These are phyloP conservation scores for Plasmopara muralis DNA, from an alignment of 352 stramenopile species.

Conservation along the genomic window DNA sequence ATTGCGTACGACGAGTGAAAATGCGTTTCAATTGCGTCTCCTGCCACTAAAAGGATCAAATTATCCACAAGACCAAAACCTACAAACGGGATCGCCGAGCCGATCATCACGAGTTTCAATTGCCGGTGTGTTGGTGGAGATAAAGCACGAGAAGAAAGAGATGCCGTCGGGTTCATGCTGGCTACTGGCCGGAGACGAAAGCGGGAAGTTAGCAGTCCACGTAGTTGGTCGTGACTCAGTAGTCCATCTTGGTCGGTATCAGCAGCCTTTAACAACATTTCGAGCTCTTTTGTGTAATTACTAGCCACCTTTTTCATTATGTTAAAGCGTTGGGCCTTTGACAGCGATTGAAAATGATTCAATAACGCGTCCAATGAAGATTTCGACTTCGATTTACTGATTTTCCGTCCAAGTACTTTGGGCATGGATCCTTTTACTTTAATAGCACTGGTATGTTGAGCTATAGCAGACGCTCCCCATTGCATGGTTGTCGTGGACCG, in stretches of 20 bases:
- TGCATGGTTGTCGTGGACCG: slow-evolving; percentile 18
- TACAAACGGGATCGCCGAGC: slow-evolving; percentile 73
- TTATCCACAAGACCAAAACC: slow-evolving; percentile 85
- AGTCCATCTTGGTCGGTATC: slow-evolving; percentile 66
- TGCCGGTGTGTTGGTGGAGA: slow-evolving; percentile 49
- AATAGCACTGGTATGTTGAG: slow-evolving; percentile 9
- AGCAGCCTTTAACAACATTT: slow-evolving; percentile 57
- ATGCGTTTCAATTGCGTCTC: slow-evolving; percentile 93
- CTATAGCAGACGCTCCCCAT: slow-evolving; percentile 11
- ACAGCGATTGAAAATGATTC: slow-evolving; percentile 54
- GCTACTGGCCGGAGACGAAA: slow-evolving; percentile 54
- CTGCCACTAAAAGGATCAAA: slow-evolving; percentile 82
- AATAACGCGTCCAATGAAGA: slow-evolving; percentile 34
- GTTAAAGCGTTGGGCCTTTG: slow-evolving; percentile 47
- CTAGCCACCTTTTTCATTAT: slow-evolving; percentile 48
- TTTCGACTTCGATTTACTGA: slow-evolving; percentile 22
- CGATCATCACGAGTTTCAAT: slow-evolving; percentile 71
- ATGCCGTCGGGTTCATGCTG: slow-evolving; percentile 31
- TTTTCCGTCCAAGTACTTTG: slow-evolving; percentile 8
- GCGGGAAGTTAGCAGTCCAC: slow-evolving; percentile 52
- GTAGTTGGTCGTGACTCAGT: slow-evolving; percentile 60
- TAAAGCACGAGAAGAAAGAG: slow-evolving; percentile 19
- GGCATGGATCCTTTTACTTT: slow-evolving; percentile 10
- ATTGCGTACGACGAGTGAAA: slow-evolving; percentile 92
- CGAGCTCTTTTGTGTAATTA: slow-evolving; percentile 51